Evolutionary conservation across 176 grass and related monocot species (phyloP).

Genomic region (Urochloa ruziziensis): DNA sequence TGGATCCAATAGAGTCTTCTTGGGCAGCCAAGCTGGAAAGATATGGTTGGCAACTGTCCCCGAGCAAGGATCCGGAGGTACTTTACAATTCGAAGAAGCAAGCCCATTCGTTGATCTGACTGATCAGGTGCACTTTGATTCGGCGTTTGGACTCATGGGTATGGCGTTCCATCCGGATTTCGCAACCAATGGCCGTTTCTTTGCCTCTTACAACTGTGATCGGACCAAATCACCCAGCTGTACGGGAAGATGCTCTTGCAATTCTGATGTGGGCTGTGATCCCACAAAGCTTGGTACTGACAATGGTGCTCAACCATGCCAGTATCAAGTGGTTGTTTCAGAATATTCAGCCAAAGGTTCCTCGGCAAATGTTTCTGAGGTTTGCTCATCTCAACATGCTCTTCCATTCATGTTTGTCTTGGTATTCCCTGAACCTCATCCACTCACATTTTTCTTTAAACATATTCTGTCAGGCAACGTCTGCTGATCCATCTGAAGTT

Average conservation of each 20-base stretch:
- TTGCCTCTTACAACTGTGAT: conserved; percentile 95
- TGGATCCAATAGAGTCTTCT: conserved; percentile 77
- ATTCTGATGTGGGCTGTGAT: conserved; percentile 82
- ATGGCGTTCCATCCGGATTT: conserved; percentile 83
- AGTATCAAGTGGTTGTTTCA: conserved; percentile 69
- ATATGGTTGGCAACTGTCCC: conserved; percentile 80
- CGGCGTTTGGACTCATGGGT: conserved; percentile 78
- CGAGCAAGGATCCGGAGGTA: conserved; percentile 69
- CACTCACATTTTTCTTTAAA: background rate
- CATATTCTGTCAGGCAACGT: conserved; percentile 38
- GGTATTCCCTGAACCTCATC: background rate
- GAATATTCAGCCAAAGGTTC: conserved; percentile 81
- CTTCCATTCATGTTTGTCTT: background rate
- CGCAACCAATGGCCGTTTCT: conserved; percentile 79
- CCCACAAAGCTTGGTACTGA: conserved; percentile 68
- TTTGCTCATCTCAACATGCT: conserved; percentile 28
- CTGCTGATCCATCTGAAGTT: conserved; percentile 71
- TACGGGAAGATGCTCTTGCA: conserved; percentile 73
- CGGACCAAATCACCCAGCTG: conserved; percentile 63
- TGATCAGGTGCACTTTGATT: conserved; percentile 77
- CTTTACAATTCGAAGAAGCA: conserved; percentile 45
- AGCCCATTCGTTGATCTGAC: conserved; percentile 83
- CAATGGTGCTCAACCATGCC: conserved; percentile 83
- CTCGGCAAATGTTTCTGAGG: conserved; percentile 66
- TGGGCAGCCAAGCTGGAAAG: conserved; percentile 81